Base-by-base conservation (phyloP, 1,284 basidiomycete species). In the Fomitopsis betulina region DNA sequence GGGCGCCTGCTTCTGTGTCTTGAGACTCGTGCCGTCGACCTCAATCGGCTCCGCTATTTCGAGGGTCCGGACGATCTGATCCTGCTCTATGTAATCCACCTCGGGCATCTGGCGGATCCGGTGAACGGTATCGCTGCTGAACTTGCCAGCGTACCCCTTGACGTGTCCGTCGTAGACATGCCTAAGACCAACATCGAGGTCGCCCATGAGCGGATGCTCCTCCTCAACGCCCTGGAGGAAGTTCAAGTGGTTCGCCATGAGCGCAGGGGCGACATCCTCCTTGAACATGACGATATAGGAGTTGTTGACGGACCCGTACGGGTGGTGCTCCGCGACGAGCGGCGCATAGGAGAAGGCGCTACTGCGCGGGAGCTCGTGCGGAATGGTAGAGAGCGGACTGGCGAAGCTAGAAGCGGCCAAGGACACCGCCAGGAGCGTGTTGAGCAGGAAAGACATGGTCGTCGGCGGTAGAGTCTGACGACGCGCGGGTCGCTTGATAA, bases 271-370 rank as follows among this genome's bases (percentile, higher is more conserved):
- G 9, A 87, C 66, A 59, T 84, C 86, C 63, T 87, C 81, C 80
- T 92, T 94, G 68, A 97, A 80, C 72, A 93, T 83, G 72, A 97
- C 84, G 61, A 97, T 94, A 79, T 97, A 98, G 27, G 90, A 89
- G 79, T 93, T 88, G 76, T 93, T 88, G 67, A 96, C 79, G 60
- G 83, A 78, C 57, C 88, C 86, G 71, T 90, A 85, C 54, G 82
- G 81, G 67, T 89, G 85, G 60, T 85, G 75, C 53, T 68, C 68
- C 43, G 65, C 66, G 38, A 84, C 72, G 55, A 84, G 69, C 3
- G 88, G 88, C 3, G 89, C 89, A 52, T 85, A 70, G 21, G 75
- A 64, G 47, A 87, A 73, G 21, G 78, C 73, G 52, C 78, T 76
- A 49, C 72, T 64, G 38, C 76, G 70, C 45, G 75, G 72, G 21